phyloP scores from a whole-genome alignment of 192 early-diverging fungal genomes.

The Linnemannia elongata region DNA sequence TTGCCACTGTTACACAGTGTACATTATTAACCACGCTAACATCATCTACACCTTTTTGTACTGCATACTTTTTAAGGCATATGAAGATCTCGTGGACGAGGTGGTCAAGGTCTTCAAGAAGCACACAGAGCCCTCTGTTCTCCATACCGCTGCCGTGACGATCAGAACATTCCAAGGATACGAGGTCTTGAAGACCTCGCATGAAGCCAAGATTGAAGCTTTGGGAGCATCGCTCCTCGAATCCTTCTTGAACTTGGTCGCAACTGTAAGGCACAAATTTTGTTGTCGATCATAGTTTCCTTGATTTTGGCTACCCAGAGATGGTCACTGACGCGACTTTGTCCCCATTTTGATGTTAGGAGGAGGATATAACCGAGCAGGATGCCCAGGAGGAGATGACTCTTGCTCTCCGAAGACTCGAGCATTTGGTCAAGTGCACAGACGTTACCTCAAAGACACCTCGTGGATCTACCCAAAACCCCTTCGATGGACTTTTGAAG shows the following conservation, averaged over 20 bases:
- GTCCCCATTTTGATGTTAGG: neutral
- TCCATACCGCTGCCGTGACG: conserved; percentile 56
- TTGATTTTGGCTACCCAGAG: neutral
- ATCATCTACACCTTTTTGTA: neutral
- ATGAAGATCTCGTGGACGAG: conserved; percentile 61
- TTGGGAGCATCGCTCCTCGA: conserved; percentile 33
- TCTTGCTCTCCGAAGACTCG: conserved; percentile 28
- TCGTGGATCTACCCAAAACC: conserved; percentile 11
- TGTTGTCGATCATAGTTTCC: neutral
- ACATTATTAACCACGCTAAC: neutral
- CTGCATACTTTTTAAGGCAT: conserved; percentile 46
- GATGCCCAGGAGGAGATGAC: conserved; percentile 20
- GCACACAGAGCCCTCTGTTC: conserved; percentile 53
- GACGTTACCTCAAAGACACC: conserved; percentile 31
- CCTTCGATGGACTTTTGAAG: conserved; percentile 34
- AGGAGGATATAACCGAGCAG: conserved; percentile 13
- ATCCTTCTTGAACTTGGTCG: conserved; percentile 18
- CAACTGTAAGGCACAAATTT: conserved; percentile 7
- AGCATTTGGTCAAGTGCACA: conserved; percentile 50
- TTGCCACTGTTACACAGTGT: neutral
- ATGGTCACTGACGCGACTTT: neutral
- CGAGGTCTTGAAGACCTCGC: conserved; percentile 47
- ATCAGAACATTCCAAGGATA: conserved; percentile 56
- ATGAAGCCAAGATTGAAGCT: conserved; percentile 56
- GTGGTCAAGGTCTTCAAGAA: conserved; percentile 61